These are phyloP conservation scores for Saposhnikovia divaricata DNA, from an alignment of 129 eudicot species.

Conservation along the genomic window DNA sequence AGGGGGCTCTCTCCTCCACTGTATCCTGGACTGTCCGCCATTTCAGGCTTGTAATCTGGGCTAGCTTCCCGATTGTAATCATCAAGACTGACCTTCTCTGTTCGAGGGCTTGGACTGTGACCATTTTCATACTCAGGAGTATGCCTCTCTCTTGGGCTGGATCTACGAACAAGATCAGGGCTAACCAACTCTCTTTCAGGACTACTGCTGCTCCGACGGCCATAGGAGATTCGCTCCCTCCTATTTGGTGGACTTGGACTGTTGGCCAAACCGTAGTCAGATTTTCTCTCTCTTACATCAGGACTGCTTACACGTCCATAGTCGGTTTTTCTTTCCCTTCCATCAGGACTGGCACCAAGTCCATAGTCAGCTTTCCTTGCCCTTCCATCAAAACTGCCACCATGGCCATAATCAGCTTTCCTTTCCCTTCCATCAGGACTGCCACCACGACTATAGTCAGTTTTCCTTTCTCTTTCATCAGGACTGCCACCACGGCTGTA, in stretches of 20 bases:
- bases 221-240: constrained; percentile 27
- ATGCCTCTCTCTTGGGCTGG: constrained; percentile 41
- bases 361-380: constrained; percentile 39
- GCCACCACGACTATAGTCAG: not conserved
- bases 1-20: constrained; percentile 51
- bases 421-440: constrained; percentile 45
- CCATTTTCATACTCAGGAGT: constrained; percentile 32
- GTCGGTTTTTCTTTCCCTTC: constrained; percentile 42
- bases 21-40: constrained; percentile 35
- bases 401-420: constrained; percentile 33
- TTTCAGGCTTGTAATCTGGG: constrained; percentile 25
- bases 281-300: constrained; percentile 37
- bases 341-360: constrained; percentile 31
- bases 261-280: constrained; percentile 36
- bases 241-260: constrained; percentile 19
- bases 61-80: constrained; percentile 33
- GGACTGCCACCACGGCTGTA: constrained; percentile 27
- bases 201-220: constrained; percentile 28
- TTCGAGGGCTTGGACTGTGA: constrained; percentile 37
- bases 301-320: constrained; percentile 28
- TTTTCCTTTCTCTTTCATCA: not conserved
- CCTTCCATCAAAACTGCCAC: constrained; percentile 36
- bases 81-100: constrained; percentile 43
- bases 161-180: constrained; percentile 24
- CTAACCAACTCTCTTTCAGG: constrained; percentile 34